phyloP scores from a whole-genome alignment of 208 protist genomes.

The Crithidia bombi region DNA sequence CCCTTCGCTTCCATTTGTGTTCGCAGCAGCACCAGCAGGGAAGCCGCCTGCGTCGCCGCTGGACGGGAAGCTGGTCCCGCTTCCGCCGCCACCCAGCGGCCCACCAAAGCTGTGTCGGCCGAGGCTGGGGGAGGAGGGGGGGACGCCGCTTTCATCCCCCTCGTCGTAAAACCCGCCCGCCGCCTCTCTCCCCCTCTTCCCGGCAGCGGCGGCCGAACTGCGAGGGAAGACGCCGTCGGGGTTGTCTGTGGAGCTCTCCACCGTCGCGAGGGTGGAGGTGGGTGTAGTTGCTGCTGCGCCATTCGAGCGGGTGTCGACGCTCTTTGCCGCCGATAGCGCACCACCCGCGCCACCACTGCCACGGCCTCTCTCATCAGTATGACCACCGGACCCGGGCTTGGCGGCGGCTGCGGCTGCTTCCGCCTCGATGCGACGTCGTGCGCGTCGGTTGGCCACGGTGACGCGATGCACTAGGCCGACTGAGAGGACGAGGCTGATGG shows the following conservation, averaged over 20 bases:
- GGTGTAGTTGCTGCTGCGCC: no score
- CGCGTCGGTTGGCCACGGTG: constrained; percentile 21
- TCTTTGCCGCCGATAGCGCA: neutral
- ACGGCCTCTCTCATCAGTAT: no score
- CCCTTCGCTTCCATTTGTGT: neutral
- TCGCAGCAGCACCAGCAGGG: neutral
- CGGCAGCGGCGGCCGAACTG: no score
- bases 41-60: constrained; percentile 9
- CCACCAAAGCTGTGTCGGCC: constrained; percentile 9
- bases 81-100: neutral
- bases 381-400: no score
- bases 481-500: constrained; percentile 18
- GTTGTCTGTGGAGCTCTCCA: neutral
- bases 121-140: constrained; percentile 12
- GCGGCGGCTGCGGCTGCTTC: neutral
- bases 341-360: neutral
- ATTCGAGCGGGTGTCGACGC: neutral
- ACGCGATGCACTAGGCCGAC: constrained; percentile 33
- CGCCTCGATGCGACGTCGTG: constrained; percentile 17
- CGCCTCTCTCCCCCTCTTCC: neutral
- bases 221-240: constrained; percentile 1
- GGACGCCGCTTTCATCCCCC: neutral
- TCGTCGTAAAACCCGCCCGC: neutral
- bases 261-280: no score
- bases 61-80: neutral